These are phyloP conservation scores for Metrosideros polymorpha DNA, from an alignment of 441 rosid genomes.

Conservation along the genomic window DNA sequence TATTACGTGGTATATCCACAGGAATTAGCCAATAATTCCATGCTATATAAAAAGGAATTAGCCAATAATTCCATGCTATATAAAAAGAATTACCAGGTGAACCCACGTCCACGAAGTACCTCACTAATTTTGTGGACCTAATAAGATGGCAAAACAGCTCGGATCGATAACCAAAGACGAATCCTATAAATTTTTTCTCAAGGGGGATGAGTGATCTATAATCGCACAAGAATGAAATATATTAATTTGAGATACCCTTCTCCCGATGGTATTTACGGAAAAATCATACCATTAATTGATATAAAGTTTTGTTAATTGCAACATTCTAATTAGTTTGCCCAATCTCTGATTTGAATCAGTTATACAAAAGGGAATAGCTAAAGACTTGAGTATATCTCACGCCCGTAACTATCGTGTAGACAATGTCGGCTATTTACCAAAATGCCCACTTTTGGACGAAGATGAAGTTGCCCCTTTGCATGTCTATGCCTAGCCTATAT, in stretches of 20 bases:
- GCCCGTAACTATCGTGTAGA: neutral
- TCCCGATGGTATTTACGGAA: neutral
- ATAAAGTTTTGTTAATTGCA: too few relatives aligned
- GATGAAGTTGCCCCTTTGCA: neutral
- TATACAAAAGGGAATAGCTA: neutral
- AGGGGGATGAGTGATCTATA: neutral
- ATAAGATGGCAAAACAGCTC: rapidly evolving
- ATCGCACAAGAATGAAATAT: neutral
- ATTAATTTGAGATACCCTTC: neutral
- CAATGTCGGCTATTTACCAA: neutral
- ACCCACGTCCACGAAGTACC: neutral
- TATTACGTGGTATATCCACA: neutral
- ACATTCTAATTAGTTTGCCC: neutral
- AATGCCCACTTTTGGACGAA: neutral
- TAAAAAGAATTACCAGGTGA: neutral
- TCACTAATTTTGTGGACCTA: neutral
- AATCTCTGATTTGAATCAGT: neutral
- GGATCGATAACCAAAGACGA: neutral
- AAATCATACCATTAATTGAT: neutral
- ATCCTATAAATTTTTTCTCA: neutral
- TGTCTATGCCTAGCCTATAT: neutral
- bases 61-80: neutral
- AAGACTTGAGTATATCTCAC: neutral
- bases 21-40: too few relatives aligned
- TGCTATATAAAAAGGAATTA: too few relatives aligned